A percentile compares a stretch with the other conserved stretches of the same genome.
Conservation (phyloP, 2,329 filamentous ascomycete genomes). For the Nigrospora oryzae region DNA sequence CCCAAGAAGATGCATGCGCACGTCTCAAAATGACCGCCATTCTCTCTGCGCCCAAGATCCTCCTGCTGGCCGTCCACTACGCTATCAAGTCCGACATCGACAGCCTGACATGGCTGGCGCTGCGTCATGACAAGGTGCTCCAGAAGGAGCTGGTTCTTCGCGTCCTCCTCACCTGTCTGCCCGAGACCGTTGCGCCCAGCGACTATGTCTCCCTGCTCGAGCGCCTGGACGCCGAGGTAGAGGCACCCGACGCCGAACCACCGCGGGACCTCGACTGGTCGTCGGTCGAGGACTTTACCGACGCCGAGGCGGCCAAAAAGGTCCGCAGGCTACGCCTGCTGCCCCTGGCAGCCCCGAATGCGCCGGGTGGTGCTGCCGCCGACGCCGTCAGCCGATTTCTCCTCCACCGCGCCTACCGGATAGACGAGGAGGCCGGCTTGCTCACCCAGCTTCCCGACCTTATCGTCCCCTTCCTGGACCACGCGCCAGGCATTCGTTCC, state of each 20-base stretch:
- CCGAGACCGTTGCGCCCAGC: constrained; percentile 58
- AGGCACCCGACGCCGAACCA: constrained; percentile 26
- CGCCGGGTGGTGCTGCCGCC: constrained; percentile 34
- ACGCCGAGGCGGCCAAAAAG: constrained; percentile 56
- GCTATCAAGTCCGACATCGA: constrained; percentile 52
- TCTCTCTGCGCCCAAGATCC: constrained; percentile 58
- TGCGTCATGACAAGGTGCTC: constrained; percentile 43
- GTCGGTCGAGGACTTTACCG: constrained; percentile 47
- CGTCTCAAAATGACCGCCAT: constrained; percentile 23
- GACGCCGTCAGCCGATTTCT: constrained; percentile 58
- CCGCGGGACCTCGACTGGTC: constrained; percentile 42
- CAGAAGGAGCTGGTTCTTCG: constrained; percentile 58
- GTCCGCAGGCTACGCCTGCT: constrained; percentile 55
- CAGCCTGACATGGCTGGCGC: constrained; percentile 51
- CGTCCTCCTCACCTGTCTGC: constrained; percentile 68
- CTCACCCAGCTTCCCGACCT: constrained; percentile 60
- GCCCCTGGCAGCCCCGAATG: constrained; percentile 42
- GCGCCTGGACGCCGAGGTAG: constrained; percentile 42
- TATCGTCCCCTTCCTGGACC: constrained; percentile 58
- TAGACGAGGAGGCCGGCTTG: constrained; percentile 66
- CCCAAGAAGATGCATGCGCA: constrained; percentile 2
- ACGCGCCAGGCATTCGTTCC: constrained; percentile 50
- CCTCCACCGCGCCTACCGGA: constrained; percentile 56
- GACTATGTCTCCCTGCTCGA: constrained; percentile 54
- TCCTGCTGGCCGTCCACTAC: constrained; percentile 65